A percentile compares a stretch with the other conserved stretches of the same genome.
Evolutionary conservation across 2,329 filamentous ascomycete species (phyloP).

Genomic region (Xylariaceae sp.): DNA sequence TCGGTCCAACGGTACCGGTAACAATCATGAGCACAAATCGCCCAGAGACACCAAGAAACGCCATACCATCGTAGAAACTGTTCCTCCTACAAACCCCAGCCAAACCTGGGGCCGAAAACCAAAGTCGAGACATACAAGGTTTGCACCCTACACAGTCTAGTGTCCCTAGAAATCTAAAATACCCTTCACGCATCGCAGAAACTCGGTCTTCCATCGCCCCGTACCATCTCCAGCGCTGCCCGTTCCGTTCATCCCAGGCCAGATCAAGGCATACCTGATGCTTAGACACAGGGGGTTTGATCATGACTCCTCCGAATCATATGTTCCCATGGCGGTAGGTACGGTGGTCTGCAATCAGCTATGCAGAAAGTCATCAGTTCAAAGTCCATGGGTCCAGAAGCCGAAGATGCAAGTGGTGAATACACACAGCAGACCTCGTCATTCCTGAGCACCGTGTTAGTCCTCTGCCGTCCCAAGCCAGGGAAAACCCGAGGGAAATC

Average conservation of each 20-base stretch:
- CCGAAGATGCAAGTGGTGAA: not conserved
- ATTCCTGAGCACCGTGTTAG: conserved; percentile 21
- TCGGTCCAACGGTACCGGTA: no score
- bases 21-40: no score
- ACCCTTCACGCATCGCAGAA: not conserved
- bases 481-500: no score
- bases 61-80: conserved; percentile 4
- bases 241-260: not conserved
- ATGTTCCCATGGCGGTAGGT: conserved; percentile 30
- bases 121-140: no score
- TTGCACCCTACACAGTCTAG: conserved; percentile 11
- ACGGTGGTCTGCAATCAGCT: conserved; percentile 31
- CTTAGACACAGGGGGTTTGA: conserved; percentile 24
- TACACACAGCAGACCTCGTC: conserved; percentile 30
- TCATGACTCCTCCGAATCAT: conserved; percentile 30
- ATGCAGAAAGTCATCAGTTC: not conserved
- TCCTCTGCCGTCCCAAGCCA: not conserved
- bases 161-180: not conserved
- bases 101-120: conserved; percentile 1
- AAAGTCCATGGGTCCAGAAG: not conserved
- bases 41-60: conserved; percentile 8
- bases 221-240: conserved; percentile 1
- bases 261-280: not conserved
- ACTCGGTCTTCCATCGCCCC: not conserved
- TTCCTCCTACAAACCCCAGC: not conserved